phyloP scores from a whole-genome alignment of 2,329 filamentous ascomycete genomes.

The Sporothrix euskadiensis region DNA sequence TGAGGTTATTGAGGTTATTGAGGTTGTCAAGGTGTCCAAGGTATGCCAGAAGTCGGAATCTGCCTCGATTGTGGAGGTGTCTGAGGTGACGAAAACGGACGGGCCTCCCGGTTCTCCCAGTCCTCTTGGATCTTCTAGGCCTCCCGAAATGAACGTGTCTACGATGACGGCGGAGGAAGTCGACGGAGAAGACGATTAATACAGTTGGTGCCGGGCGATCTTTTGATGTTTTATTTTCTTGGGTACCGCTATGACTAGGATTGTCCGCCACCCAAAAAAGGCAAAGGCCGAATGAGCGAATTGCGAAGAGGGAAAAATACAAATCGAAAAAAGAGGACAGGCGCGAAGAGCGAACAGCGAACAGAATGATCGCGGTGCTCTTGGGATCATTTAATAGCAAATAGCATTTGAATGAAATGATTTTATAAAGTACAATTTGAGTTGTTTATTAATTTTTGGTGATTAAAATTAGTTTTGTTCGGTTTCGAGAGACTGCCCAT shows the following conservation, averaged over 20 bases:
- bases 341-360: neutral
- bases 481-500: neutral
- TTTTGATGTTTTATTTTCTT: neutral
- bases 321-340: neutral
- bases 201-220: neutral
- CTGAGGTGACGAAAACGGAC: neutral
- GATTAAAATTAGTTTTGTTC: neutral
- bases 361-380: constrained; percentile 1
- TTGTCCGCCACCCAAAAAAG: neutral
- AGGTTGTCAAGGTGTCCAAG: neutral
- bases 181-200: neutral
- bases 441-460: neutral
- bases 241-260: neutral
- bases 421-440: neutral
- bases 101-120: neutral
- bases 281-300: neutral
- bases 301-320: too few relatives aligned
- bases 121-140: neutral
- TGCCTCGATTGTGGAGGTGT: neutral
- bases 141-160: neutral
- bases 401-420: neutral
- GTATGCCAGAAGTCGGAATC: neutral
- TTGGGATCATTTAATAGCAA: neutral
- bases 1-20: neutral
- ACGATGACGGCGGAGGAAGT: neutral